Percentiles rank a stretch among this genome's conserved stretches.
phyloP scores from a whole-genome alignment of 208 protist genomes.

The Tritrichomonas musculus region DNA sequence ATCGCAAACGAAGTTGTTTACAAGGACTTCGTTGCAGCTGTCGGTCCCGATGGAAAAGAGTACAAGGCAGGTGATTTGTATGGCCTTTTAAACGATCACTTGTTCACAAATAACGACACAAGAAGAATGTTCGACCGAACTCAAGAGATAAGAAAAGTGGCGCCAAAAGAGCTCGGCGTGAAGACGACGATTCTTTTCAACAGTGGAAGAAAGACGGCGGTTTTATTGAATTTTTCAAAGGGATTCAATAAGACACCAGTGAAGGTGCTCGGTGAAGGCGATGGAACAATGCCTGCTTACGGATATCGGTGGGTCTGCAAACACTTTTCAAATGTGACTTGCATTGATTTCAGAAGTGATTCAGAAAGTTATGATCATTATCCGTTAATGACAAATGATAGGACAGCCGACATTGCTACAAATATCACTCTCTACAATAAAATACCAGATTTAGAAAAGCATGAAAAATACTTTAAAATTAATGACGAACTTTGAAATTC shows the following conservation, averaged over 20 bases:
- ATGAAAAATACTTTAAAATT: too few species aligned
- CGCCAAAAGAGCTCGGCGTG: neutral
- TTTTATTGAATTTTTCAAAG: neutral
- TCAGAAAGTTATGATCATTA: neutral
- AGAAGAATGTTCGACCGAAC: neutral
- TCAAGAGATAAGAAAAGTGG: neutral
- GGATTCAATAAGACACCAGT: neutral
- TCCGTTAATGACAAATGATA: neutral
- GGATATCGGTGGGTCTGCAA: neutral
- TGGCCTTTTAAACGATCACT: neutral
- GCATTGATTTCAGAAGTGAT: neutral
- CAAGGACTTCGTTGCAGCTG: neutral
- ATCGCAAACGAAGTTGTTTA: neutral
- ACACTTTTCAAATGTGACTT: neutral
- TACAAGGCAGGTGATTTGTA: neutral
- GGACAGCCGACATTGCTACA: neutral
- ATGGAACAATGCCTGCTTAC: neutral
- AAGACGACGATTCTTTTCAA: neutral
- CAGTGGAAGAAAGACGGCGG: neutral
- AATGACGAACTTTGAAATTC: too few species aligned
- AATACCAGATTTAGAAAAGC: too few species aligned
- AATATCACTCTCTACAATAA: too few species aligned
- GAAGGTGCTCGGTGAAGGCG: neutral
- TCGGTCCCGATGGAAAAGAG: neutral
- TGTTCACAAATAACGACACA: neutral